Base-by-base conservation (phyloP, 2,329 filamentous ascomycete genomes). In the Knufia petricola region DNA sequence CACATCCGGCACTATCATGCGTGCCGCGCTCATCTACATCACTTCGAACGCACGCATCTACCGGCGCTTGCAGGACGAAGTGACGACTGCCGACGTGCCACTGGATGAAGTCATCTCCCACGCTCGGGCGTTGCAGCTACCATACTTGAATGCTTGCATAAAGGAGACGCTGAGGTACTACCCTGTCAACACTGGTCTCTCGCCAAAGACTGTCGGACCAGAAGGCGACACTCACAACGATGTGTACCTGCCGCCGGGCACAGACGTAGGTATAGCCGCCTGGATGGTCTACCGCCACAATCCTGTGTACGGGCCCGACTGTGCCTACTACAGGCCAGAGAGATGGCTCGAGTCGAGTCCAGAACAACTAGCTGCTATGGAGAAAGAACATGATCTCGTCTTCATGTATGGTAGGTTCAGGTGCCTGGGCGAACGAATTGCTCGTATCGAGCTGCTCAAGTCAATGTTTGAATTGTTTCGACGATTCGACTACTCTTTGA, bases 201-300 rank as follows among this genome's bases (percentile, higher is more conserved):
- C 68, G 53, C 58, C 56, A 30, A 63, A 63, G 36, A 50, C 62
- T 1, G 63, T 68, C 12, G 67, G 69, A 4, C 56, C 60, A 1
- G 64, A 64, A 13, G 69, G 68, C 40, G 65, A 66, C 41, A 58
- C 63, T 4, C 60, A 70, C 19, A 61, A 63, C 37, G 65, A 61
- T n/a, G 57, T 65, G 34, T 68, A 61, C 54, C 64, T 76, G 15
- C 73, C 74, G 0, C 67, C 61, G 36, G 73, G 73, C 20, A 71
- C 69, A 1, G 62, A 69, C 36, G 64, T 78, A 4, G 71, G 68
- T 28, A 65, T 66, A 48, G 69, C 65, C 42, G 61, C 68, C 2
- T 69, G 69, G 52, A 66, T 64, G 3, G 58, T 72, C 15, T 66
- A 70, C 48, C 62, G 63, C 26, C 60, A 65, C 26, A 28, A 28